Evolutionary conservation across 306 rosid species (phyloP).

Genomic region (Senna tora): DNA sequence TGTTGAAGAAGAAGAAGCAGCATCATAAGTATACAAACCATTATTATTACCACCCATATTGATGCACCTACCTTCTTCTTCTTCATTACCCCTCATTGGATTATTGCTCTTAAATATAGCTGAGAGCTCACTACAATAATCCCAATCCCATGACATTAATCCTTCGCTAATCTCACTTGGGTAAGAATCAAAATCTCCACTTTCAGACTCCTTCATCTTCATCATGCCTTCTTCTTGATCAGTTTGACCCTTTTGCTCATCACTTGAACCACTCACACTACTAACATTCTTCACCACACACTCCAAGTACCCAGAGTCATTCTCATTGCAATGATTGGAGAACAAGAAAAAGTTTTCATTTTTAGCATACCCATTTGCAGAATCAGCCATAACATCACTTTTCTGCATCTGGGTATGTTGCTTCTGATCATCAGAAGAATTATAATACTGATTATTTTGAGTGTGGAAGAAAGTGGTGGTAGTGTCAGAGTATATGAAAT

Average conservation of each 20-base stretch:
- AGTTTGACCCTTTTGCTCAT: slow-evolving; percentile 45
- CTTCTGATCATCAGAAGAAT: too few species aligned
- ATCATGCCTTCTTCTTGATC: slow-evolving; percentile 36
- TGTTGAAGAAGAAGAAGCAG: slow-evolving; percentile 56
- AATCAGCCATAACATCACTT: slow-evolving; percentile 32
- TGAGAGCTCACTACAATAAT: slow-evolving; percentile 65
- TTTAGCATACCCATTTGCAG: slow-evolving; percentile 34
- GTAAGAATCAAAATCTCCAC: slow-evolving; percentile 52
- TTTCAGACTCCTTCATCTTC: slow-evolving; percentile 21
- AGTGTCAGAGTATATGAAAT: slow-evolving; percentile 72
- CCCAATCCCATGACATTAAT: slow-evolving; percentile 57
- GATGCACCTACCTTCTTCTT: slow-evolving; percentile 72
- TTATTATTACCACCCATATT: slow-evolving; percentile 36
- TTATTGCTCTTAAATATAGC: slow-evolving; percentile 48
- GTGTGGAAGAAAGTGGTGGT: too few species aligned
- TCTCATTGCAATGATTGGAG: slow-evolving; percentile 55
- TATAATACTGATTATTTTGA: too few species aligned
- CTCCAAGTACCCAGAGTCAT: slow-evolving; percentile 91
- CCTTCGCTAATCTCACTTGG: slow-evolving; percentile 60
- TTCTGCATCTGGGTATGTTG: slow-evolving; percentile 37
- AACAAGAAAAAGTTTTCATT: slow-evolving; percentile 46
- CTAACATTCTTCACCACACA: too few species aligned
- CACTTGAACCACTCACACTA: slow-evolving; percentile 48
- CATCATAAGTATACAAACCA: slow-evolving; percentile 36
- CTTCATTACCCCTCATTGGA: slow-evolving; percentile 40